Evolutionary conservation across 148 eudicot genomes (phyloP), one percentile per base, ranked within the genome.

Genomic region (Agrostemma githago): DNA sequence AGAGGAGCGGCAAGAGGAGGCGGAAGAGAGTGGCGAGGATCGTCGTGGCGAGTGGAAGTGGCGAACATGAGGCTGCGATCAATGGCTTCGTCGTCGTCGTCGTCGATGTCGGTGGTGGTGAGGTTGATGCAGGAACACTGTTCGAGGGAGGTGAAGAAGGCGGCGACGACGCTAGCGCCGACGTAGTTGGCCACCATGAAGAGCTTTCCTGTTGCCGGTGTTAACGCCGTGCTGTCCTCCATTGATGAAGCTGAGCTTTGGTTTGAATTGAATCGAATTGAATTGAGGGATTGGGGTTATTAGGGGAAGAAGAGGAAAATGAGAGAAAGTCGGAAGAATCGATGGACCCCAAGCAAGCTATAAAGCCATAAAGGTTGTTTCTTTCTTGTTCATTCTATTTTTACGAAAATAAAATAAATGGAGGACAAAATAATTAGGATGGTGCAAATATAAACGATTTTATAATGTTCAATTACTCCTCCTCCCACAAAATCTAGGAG

Each of bases 71-170:
- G 81, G 26, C 91, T 85, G 12, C 87, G 91, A 82, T 88, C 96
- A 19, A 86, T 83, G 62, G 86, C 82, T 53, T 86, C 94, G 64
- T 86, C 88, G 40, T 81, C 84, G 4, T 85, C 90, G 34, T 86
- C 89, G 51, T 88, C 93, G 41, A 60, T 61, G 14, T 88, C 87
- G 77, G 81, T 41, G 64, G 96, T 85, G 84, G 78, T 72, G 74
- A 90, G 85, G 70, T 85, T 85, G 79, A 90, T 81, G 85, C 92
- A 90, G 3, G 90, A 84, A 75, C 85, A 90, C 0, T 90, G 90
- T 66, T 90, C 92, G 0, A 90, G 76, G 17, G 92, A 90, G 43
- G 96, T 81, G 83, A 90, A 90, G 79, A 90, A 90, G 39, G 96
- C 96, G 37, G 90, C 76, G 43, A 87, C 87, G 5, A 90, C 90